Evolutionary conservation across 768 basidiomycete species (phyloP).

Genomic region (Candolleomyces eurysporus): DNA sequence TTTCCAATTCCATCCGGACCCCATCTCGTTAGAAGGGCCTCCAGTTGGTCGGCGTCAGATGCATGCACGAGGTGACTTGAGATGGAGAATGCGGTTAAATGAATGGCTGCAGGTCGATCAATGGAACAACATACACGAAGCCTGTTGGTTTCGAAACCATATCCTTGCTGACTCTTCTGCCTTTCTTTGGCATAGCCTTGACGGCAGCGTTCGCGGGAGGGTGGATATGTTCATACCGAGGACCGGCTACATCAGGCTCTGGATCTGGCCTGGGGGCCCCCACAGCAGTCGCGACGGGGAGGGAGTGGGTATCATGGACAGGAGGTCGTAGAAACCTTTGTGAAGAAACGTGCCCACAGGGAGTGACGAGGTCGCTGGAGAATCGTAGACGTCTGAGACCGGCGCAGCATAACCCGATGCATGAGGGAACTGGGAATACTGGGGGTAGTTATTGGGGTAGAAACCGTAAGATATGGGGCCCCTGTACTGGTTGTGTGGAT

Average conservation of each 20-base stretch:
- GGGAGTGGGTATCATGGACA: conserved; percentile 74
- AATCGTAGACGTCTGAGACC: conserved; percentile 31
- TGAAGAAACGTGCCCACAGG: conserved; percentile 75
- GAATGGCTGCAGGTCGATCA: conserved; percentile 18
- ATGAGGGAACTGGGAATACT: not conserved
- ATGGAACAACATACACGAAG: conserved; percentile 66
- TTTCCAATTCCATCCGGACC: conserved; percentile 87
- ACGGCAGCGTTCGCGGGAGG: conserved; percentile 26
- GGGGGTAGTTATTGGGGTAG: conserved; percentile 5
- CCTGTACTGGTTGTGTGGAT: not conserved
- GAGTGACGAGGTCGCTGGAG: conserved; percentile 43
- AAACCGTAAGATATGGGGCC: conserved; percentile 6
- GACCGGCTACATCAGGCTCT: conserved; percentile 55
- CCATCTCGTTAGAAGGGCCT: conserved; percentile 85
- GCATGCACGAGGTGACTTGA: conserved; percentile 86
- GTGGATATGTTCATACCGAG: conserved; percentile 63
- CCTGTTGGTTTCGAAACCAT: conserved; percentile 84
- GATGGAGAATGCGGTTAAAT: conserved; percentile 15
- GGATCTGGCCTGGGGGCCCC: conserved; percentile 33
- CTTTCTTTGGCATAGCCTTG: conserved; percentile 47
- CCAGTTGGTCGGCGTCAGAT: conserved; percentile 85
- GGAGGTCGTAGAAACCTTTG: conserved; percentile 88
- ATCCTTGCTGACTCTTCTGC: conserved; percentile 76
- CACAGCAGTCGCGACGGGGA: conserved; percentile 66
- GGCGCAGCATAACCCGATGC: conserved; percentile 7